Conservation (phyloP, 1,139 yeast genomes). For the Scheffersomyces illinoinensis region DNA sequence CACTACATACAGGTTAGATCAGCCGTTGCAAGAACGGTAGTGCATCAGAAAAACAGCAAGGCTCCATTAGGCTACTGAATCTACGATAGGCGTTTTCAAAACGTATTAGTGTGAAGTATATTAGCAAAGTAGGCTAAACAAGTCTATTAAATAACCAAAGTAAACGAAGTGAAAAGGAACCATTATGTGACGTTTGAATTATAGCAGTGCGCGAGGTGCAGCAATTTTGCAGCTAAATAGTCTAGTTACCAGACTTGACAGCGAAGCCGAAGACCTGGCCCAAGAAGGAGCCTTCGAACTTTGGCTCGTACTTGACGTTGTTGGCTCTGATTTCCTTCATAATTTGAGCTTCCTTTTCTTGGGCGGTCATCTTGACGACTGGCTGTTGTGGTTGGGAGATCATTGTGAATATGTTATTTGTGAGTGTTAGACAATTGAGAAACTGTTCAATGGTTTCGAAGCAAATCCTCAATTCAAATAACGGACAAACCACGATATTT, state of each 20-base stretch:
- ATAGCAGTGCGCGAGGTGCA: neutral
- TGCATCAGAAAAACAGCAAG: neutral
- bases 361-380: conserved; percentile 13
- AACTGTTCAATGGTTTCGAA: neutral
- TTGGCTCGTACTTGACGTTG: conserved; percentile 37
- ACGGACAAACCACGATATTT: neutral
- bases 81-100: neutral
- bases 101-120: neutral
- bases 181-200: neutral
- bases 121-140: neutral
- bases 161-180: neutral
- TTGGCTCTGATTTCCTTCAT: conserved; percentile 48
- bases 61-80: neutral
- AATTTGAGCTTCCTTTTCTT: conserved; percentile 50
- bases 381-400: conserved; percentile 3
- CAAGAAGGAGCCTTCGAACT: conserved; percentile 45
- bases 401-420: neutral
- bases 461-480: neutral
- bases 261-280: conserved; percentile 45
- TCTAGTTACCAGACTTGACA: conserved; percentile 13
- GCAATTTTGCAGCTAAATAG: neutral
- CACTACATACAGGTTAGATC: neutral
- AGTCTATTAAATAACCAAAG: neutral
- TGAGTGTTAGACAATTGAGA: neutral
- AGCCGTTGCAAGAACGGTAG: neutral